Evolutionary conservation across 257 asterid genomes (phyloP), one percentile per base, ranked within the genome.

Genomic region (Ligustrum vulgare): DNA sequence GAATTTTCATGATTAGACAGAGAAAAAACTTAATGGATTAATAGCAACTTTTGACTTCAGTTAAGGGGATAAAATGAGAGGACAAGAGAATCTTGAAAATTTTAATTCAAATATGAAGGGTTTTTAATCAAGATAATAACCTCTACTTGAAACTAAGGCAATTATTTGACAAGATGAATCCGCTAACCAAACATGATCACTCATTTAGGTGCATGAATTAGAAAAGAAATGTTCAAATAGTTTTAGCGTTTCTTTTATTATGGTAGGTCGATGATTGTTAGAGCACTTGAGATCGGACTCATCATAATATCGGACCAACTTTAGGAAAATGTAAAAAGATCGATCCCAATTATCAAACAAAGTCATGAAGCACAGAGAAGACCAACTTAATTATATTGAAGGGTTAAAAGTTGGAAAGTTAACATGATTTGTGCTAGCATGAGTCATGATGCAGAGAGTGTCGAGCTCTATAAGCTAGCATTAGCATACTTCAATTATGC

Each of bases 161-260:
- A 85, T 83, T 74, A 82, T 83, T 77, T 78, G 87, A 87, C 75
- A 82, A 78, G 80, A 81, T 75, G 60, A 80, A 72, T 81, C 69
- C 81, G 80, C 84, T 70, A 78, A 84, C 75, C 80, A 65, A 68
- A 69, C 79, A 85, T 81, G 76, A 85, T 80, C 37, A 78, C 73
- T 70, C 63, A 32, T 67, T 9, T 67, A 13, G 54, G 47, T 65
- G 76, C 77, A 70, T 68, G 77, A 72, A 67, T 58, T 10, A 58
- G 3, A 8, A 58, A 11, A 43, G 51, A 41, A 41, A 41, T 41
- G 49, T 11, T 41, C 1, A 41, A 41, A 36, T 36, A 36, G 41
- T 8, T 37, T 37, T 8, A 2, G 9, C 1, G 43, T 37, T 37
- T 7, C 41, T 37, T 37, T 37, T 37, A 8, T 37, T 35, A 37